These are phyloP conservation scores for Mycena citricolor DNA, from an alignment of 1,284 basidiomycete genomes.

Conservation along the genomic window DNA sequence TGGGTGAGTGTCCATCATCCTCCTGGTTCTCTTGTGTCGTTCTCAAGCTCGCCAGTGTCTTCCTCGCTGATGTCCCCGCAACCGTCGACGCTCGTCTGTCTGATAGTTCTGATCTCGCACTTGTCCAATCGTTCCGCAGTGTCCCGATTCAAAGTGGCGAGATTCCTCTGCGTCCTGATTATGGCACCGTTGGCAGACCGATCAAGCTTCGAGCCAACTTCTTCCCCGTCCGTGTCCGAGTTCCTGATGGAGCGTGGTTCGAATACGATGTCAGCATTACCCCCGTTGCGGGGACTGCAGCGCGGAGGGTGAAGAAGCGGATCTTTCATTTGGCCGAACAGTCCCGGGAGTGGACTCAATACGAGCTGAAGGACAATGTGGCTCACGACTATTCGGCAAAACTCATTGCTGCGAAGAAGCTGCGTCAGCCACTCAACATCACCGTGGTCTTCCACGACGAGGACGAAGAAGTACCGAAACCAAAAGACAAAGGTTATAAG, in stretches of 20 bases:
- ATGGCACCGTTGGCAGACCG: constrained; percentile 55
- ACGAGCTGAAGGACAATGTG: constrained; percentile 49
- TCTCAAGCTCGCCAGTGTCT: constrained; percentile 48
- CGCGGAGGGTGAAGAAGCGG: constrained; percentile 60
- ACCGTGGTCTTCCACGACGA: constrained; percentile 63
- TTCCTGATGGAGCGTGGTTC: constrained; percentile 59
- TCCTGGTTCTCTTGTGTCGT: constrained; percentile 3
- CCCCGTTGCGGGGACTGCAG: constrained; percentile 48
- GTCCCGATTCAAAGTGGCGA: constrained; percentile 45
- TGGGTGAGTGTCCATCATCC: constrained; percentile 26
- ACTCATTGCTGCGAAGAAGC: constrained; percentile 53
- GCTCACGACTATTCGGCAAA: constrained; percentile 72
- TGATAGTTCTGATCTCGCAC: constrained; percentile 54
- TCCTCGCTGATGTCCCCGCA: constrained; percentile 46
- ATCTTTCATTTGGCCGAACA: constrained; percentile 73
- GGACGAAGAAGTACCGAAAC: constrained; percentile 50
- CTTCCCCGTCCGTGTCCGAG: constrained; percentile 67
- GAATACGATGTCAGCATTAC: constrained; percentile 70
- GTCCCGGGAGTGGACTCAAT: constrained; percentile 51
- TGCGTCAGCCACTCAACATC: constrained; percentile 61
- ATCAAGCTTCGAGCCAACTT: constrained; percentile 74
- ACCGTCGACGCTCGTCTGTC: constrained; percentile 59
- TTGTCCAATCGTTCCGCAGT: constrained; percentile 50
- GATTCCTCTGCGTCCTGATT: constrained; percentile 67
- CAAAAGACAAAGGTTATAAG: constrained; percentile 42